A percentile compares a stretch with the other conserved stretches of the same genome.
These are phyloP conservation scores for Mortierella polycephala DNA, from an alignment of 371 early-diverging fungal genomes.

Conservation along the genomic window DNA sequence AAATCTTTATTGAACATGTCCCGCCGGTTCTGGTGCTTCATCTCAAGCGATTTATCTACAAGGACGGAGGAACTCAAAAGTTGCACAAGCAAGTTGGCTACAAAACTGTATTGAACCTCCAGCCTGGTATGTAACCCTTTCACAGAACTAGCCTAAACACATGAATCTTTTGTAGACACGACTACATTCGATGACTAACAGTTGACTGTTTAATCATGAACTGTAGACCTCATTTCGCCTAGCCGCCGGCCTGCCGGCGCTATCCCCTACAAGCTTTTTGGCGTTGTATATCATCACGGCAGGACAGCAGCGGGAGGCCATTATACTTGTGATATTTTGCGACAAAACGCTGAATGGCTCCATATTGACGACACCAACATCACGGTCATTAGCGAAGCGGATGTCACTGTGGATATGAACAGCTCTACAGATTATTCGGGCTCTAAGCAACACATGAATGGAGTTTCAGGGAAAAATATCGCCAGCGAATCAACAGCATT, in stretches of 20 bases:
- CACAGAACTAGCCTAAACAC: background rate
- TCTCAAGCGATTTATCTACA: conserved; percentile 93
- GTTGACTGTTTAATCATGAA: too few relatives aligned
- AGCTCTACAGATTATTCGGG: conserved; percentile 42
- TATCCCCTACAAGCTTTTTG: conserved; percentile 68
- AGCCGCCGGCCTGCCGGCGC: conserved; percentile 54
- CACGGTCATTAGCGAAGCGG: conserved; percentile 67
- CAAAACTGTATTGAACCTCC: conserved; percentile 71
- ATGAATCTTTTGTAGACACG: background rate
- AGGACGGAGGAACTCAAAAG: conserved; percentile 85
- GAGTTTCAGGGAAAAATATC: conserved; percentile 15
- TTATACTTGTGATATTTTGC: conserved; percentile 93
- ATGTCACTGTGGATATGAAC: conserved; percentile 68
- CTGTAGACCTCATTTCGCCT: conserved; percentile 71
- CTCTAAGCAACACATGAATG: conserved; percentile 21
- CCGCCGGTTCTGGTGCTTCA: conserved; percentile 96
- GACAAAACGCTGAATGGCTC: conserved; percentile 85
- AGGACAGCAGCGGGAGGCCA: conserved; percentile 91
- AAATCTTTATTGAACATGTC: conserved; percentile 81
- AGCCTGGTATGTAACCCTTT: conserved; percentile 57
- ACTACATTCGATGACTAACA: background rate
- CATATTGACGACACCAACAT: conserved; percentile 92
- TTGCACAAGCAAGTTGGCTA: conserved; percentile 86
- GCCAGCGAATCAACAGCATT: conserved; percentile 35
- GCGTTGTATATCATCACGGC: conserved; percentile 97